Evolutionary conservation across 2,329 filamentous ascomycete genomes (phyloP).

Genomic region (Anisogramma anomala): DNA sequence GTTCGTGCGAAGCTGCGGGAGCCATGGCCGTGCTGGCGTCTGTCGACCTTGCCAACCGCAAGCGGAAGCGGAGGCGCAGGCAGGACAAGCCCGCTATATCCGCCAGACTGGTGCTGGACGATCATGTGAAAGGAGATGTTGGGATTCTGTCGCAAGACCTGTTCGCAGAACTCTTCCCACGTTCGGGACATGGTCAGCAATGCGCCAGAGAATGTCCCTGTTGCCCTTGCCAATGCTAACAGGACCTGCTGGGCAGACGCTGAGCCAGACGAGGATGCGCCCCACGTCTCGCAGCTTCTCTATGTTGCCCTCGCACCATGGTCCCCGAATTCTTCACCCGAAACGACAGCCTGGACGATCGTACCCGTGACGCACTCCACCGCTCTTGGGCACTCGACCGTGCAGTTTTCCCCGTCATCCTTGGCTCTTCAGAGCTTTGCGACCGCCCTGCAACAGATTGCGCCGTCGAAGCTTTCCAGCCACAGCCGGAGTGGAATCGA

Average conservation of each 20-base stretch:
- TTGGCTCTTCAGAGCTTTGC: constrained; percentile 70
- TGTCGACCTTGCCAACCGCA: constrained; percentile 20
- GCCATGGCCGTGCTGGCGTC: constrained; percentile 20
- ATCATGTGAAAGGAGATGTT: constrained; percentile 72
- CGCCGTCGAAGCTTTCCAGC: constrained; percentile 62
- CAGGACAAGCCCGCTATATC: constrained; percentile 65
- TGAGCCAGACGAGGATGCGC: constrained; percentile 6
- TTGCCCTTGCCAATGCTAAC: constrained; percentile 7
- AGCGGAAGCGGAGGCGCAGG: constrained; percentile 40
- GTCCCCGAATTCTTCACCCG: constrained; percentile 45
- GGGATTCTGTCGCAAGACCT: constrained; percentile 81
- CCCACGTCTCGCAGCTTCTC: constrained; percentile 30
- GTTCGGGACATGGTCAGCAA: constrained; percentile 40
- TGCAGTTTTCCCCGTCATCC: constrained; percentile 66
- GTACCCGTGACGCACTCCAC: constrained; percentile 60
- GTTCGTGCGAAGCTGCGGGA: background rate
- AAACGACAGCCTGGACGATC: constrained; percentile 70
- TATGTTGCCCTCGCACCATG: constrained; percentile 67
- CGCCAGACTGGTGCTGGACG: constrained; percentile 73
- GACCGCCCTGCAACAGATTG: constrained; percentile 56
- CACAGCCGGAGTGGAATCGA: constrained; percentile 70
- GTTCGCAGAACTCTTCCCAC: constrained; percentile 68
- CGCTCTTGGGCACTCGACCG: constrained; percentile 60
- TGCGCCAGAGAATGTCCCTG: constrained; percentile 1
- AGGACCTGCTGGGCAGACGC: background rate